Conservation (phyloP, 306 rosid species). For the Carpinus viminea region DNA sequence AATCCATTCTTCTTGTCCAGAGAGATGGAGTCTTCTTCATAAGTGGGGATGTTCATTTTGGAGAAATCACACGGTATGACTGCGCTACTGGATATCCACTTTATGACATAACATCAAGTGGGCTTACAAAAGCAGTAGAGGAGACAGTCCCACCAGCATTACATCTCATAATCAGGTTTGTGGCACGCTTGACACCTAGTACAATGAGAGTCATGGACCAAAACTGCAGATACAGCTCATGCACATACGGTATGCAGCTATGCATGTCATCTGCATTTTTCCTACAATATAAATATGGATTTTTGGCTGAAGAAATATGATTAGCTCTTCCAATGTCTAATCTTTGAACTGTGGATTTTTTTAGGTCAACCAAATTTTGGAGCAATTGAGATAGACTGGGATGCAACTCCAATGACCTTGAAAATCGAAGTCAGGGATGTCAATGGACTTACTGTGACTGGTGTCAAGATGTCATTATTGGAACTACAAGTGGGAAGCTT, state of each 20-base stretch:
- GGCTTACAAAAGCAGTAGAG: slow-evolving; percentile 77
- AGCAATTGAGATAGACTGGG: slow-evolving; percentile 74
- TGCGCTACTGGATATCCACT: slow-evolving; percentile 73
- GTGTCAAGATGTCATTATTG: slow-evolving; percentile 36
- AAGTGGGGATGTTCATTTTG: slow-evolving; percentile 93
- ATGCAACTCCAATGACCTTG: slow-evolving; percentile 53
- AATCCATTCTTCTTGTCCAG: slow-evolving; percentile 43
- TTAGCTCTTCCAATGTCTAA: slow-evolving; percentile 19
- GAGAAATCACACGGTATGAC: slow-evolving; percentile 77
- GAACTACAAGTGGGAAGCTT: slow-evolving; percentile 48
- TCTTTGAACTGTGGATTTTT: slow-evolving; percentile 30
- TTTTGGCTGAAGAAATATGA: background rate
- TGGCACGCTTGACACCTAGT: slow-evolving; percentile 66
- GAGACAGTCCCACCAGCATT: slow-evolving; percentile 50
- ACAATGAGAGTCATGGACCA: slow-evolving; percentile 67
- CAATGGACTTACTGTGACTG: slow-evolving; percentile 46
- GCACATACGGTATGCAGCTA: slow-evolving; percentile 57
- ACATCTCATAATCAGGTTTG: slow-evolving; percentile 51
- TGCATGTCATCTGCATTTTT: slow-evolving; percentile 16
- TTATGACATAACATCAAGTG: slow-evolving; percentile 79
- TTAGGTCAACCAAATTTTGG: slow-evolving; percentile 82
- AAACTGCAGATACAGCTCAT: slow-evolving; percentile 67
- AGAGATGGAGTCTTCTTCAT: slow-evolving; percentile 69
- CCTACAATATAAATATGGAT: background rate
- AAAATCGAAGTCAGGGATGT: slow-evolving; percentile 57